Percentiles rank a stretch among this genome's conserved stretches.
Conservation (phyloP, 1,284 basidiomycete species). For the Meripilus lineatus region DNA sequence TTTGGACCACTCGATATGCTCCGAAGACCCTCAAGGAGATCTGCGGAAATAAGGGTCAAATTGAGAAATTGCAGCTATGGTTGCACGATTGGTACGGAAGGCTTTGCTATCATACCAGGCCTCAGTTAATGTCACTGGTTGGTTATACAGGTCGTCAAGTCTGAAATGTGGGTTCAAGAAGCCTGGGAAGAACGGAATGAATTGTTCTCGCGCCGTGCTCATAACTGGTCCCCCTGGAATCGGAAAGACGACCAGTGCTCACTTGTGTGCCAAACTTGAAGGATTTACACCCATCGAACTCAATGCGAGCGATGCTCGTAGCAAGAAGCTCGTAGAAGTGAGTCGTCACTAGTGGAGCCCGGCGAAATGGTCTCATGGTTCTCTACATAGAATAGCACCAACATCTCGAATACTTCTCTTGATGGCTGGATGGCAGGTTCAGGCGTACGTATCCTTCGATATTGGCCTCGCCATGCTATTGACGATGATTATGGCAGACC, state of each 20-base stretch:
- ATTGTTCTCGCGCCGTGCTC: conserved; percentile 82
- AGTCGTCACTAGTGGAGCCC: neutral
- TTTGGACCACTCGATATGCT: conserved; percentile 97
- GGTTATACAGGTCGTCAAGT: neutral
- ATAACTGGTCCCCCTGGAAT: conserved; percentile 95
- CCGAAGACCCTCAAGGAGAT: conserved; percentile 86
- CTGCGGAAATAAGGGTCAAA: conserved; percentile 89
- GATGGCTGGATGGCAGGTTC: conserved; percentile 80
- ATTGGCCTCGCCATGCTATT: neutral
- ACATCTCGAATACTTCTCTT: conserved; percentile 83
- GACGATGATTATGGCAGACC: conserved; percentile 26
- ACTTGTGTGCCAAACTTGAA: conserved; percentile 83
- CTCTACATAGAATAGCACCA: conserved; percentile 68
- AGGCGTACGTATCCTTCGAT: conserved; percentile 37
- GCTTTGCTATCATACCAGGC: too few relatives aligned
- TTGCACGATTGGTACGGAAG: conserved; percentile 74
- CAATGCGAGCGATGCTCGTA: conserved; percentile 93
- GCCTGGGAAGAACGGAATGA: conserved; percentile 89
- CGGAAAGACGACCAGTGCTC: conserved; percentile 96
- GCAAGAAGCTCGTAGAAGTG: conserved; percentile 93
- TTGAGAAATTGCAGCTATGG: conserved; percentile 89
- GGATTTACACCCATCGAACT: conserved; percentile 93
- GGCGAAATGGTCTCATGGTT: neutral
- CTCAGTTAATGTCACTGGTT: too few relatives aligned
- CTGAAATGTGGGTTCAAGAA: conserved; percentile 80